A percentile compares a stretch with the other conserved stretches of the same genome.
Evolutionary conservation across 106 monocot species (phyloP).

Genomic region (Dendrobium officinale): DNA sequence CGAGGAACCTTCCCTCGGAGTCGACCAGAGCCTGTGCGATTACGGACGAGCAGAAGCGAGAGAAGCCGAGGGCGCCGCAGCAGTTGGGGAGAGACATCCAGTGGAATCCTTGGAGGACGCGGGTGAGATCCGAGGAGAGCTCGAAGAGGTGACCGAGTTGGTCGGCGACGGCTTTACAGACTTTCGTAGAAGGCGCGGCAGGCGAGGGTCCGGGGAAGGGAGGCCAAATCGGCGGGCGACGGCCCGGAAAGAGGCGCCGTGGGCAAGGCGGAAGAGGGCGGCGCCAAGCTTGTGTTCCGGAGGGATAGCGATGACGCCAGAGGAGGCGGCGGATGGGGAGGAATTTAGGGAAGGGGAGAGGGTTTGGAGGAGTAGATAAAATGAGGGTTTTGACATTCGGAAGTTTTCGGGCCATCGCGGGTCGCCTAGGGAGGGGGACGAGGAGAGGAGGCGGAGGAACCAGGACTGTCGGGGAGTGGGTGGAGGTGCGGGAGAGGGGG

Average conservation of each 20-base stretch:
- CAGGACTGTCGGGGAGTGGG: constrained; percentile 26
- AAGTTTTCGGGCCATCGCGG: constrained; percentile 46
- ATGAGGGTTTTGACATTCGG: constrained; percentile 56
- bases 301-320: constrained; percentile 24
- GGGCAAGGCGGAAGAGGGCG: constrained; percentile 69
- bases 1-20: constrained; percentile 71
- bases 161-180: constrained; percentile 37
- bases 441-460: constrained; percentile 55
- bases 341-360: constrained; percentile 36
- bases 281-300: constrained; percentile 66
- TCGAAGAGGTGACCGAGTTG: constrained; percentile 48
- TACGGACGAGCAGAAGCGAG: constrained; percentile 31
- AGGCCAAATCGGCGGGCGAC: constrained; percentile 52
- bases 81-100: constrained; percentile 54
- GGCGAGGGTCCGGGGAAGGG: constrained; percentile 30
- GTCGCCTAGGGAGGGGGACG: constrained; percentile 30
- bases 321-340: neutral
- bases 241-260: constrained; percentile 33
- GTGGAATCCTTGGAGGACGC: constrained; percentile 42
- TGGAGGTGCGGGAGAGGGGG: neutral
- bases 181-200: constrained; percentile 68
- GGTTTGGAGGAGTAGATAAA: constrained; percentile 63
- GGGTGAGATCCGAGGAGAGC: constrained; percentile 26
- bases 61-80: constrained; percentile 54
- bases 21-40: constrained; percentile 67